Evolutionary conservation across 2,329 filamentous ascomycete species (phyloP).

Genomic region (Pezizomycotina sp.): DNA sequence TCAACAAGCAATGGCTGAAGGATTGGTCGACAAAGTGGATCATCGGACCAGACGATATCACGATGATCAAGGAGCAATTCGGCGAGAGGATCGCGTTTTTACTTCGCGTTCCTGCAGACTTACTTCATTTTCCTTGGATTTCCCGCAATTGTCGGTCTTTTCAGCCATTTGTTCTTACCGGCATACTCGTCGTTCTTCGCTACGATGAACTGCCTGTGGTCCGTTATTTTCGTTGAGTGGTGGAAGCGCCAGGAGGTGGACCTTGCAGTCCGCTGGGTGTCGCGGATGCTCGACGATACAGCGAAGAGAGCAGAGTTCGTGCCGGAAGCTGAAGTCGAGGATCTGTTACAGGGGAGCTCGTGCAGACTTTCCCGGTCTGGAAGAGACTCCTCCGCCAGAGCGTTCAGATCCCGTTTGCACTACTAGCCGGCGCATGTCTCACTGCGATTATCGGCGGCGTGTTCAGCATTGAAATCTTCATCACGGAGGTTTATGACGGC

Average conservation of each 20-base stretch:
- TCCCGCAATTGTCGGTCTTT: slow-evolving; percentile 60
- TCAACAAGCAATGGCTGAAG: slow-evolving; percentile 61
- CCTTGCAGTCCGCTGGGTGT: slow-evolving; percentile 75
- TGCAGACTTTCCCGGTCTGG: slow-evolving; percentile 57
- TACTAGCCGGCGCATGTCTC: slow-evolving; percentile 53
- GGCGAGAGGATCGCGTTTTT: slow-evolving; percentile 58
- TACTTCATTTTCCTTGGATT: slow-evolving; percentile 80
- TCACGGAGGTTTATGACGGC: slow-evolving; percentile 82
- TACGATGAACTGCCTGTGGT: slow-evolving; percentile 66
- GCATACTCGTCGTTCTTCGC: slow-evolving; percentile 72
- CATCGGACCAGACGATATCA: slow-evolving; percentile 49
- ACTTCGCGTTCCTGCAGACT: slow-evolving; percentile 83
- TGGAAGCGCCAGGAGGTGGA: slow-evolving; percentile 92
- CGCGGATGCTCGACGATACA: too few species aligned
- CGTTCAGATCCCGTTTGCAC: slow-evolving; percentile 68
- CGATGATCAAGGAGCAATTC: slow-evolving; percentile 58
- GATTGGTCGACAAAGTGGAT: slow-evolving; percentile 57
- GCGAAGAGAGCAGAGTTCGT: slow-evolving; percentile 59
- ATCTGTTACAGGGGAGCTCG: slow-evolving; percentile 64
- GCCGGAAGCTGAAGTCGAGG: slow-evolving; percentile 59
- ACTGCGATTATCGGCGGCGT: slow-evolving; percentile 70
- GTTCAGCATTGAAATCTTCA: slow-evolving; percentile 89
- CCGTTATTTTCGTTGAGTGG: slow-evolving; percentile 77
- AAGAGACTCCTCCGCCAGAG: slow-evolving; percentile 63
- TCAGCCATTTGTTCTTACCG: slow-evolving; percentile 66